Conservation (phyloP, 192 early-diverging fungal species). For the Nowakowskiella sp. region DNA sequence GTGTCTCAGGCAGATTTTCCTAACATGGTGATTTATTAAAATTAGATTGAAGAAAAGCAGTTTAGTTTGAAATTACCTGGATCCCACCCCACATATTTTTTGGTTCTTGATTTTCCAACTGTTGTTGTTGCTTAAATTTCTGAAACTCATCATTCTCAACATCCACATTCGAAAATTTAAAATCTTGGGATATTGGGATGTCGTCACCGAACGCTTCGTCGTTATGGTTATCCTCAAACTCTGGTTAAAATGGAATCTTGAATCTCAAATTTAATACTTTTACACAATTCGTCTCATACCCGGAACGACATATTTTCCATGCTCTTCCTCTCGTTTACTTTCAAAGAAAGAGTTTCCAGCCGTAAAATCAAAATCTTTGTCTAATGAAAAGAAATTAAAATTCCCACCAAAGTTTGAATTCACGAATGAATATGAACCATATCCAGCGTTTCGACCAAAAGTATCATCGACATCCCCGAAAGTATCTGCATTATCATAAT, state of each 20-base stretch:
- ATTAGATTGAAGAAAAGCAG: too few relatives aligned
- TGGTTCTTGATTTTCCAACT: too few relatives aligned
- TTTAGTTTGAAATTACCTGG: too few relatives aligned
- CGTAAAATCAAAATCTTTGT: slow-evolving; percentile 68
- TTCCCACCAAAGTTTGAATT: not conserved
- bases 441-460: slow-evolving; percentile 43
- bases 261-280: slow-evolving; percentile 5
- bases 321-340: slow-evolving; percentile 40
- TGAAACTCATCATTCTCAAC: too few relatives aligned
- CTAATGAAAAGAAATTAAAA: slow-evolving; percentile 9
- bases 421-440: not conserved
- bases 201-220: not conserved
- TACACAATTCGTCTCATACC: slow-evolving; percentile 21
- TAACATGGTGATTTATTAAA: too few relatives aligned
- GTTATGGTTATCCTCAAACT: not conserved
- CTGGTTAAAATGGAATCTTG: not conserved
- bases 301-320: slow-evolving; percentile 41
- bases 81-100: too few relatives aligned
- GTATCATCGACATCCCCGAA: slow-evolving; percentile 46
- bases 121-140: too few relatives aligned
- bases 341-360: slow-evolving; percentile 41
- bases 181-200: too few relatives aligned
- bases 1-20: too few relatives aligned
- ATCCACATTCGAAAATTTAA: too few relatives aligned
- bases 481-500: slow-evolving; percentile 67